Evolutionary conservation across 441 rosid genomes (phyloP).

Genomic region (Aleurites moluccanus): DNA sequence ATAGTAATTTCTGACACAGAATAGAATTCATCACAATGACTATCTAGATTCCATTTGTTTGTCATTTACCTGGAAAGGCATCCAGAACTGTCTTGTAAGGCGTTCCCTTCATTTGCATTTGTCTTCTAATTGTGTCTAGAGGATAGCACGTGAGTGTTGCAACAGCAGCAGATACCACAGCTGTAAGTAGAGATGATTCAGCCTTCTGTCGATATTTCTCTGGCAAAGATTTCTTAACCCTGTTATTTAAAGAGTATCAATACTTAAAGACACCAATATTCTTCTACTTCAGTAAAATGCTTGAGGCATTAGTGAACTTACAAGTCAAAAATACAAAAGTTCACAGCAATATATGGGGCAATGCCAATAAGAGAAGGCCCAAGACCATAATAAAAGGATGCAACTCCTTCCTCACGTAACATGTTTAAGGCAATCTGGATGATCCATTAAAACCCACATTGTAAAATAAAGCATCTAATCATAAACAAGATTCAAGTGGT

Average conservation of each 20-base stretch:
- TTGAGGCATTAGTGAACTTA: constrained; percentile 45
- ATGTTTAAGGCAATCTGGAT: constrained; percentile 83
- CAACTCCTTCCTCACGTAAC: constrained; percentile 93
- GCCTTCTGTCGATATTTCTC: constrained; percentile 76
- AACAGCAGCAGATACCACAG: constrained; percentile 77
- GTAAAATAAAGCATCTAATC: constrained; percentile 21
- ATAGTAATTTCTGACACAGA: not conserved
- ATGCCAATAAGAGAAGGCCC: constrained; percentile 96
- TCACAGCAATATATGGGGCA: constrained; percentile 96
- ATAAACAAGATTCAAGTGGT: constrained; percentile 14
- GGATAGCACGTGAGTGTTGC: constrained; percentile 97
- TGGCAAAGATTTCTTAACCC: constrained; percentile 92
- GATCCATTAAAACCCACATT: constrained; percentile 16
- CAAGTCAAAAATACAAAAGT: constrained; percentile 96
- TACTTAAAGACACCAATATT: not conserved
- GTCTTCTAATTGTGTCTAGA: constrained; percentile 97
- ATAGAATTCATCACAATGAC: not conserved
- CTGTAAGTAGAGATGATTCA: constrained; percentile 79
- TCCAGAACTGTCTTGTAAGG: constrained; percentile 84
- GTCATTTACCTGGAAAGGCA: constrained; percentile 71
- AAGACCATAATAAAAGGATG: constrained; percentile 88
- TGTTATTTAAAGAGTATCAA: constrained; percentile 32
- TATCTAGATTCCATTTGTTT: not conserved
- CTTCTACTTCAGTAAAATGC: constrained; percentile 10
- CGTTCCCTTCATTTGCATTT: constrained; percentile 93